These are phyloP conservation scores for Quercus bicolor DNA, from an alignment of 306 rosid species.

Conservation along the genomic window DNA sequence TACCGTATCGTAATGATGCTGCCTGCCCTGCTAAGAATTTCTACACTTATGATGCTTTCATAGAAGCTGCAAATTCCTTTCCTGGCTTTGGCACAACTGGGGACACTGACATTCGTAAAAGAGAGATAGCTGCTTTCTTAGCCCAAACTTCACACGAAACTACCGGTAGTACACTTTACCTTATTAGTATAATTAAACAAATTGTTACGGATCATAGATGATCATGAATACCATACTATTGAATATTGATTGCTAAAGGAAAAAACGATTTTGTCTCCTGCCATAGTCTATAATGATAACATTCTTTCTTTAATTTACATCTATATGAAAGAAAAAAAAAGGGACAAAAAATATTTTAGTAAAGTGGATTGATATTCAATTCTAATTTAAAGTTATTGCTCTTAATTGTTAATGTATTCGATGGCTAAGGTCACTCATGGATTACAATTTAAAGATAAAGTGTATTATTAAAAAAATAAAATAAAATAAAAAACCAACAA, in stretches of 20 bases:
- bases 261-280: background rate
- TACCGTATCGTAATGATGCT: constrained; percentile 48
- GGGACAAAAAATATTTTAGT: too few relatives aligned
- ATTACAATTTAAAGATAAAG: too few relatives aligned
- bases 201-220: background rate
- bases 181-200: background rate
- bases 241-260: background rate
- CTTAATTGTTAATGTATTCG: too few relatives aligned
- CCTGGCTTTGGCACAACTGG: constrained; percentile 52
- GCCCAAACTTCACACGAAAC: constrained; percentile 80
- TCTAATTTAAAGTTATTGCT: too few relatives aligned
- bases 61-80: constrained; percentile 46
- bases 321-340: too few relatives aligned
- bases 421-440: too few relatives aligned
- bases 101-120: constrained; percentile 37
- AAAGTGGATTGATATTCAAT: too few relatives aligned
- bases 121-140: constrained; percentile 69
- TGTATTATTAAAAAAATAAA: too few relatives aligned
- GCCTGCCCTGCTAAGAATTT: constrained; percentile 36
- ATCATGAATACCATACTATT: background rate
- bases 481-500: too few relatives aligned
- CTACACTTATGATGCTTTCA: constrained; percentile 51
- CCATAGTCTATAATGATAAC: too few relatives aligned
- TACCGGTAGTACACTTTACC: constrained; percentile 19
- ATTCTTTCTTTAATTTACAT: too few relatives aligned